Evolutionary conservation across 257 asterid species (phyloP).

Genomic region (Jacaranda copaia): DNA sequence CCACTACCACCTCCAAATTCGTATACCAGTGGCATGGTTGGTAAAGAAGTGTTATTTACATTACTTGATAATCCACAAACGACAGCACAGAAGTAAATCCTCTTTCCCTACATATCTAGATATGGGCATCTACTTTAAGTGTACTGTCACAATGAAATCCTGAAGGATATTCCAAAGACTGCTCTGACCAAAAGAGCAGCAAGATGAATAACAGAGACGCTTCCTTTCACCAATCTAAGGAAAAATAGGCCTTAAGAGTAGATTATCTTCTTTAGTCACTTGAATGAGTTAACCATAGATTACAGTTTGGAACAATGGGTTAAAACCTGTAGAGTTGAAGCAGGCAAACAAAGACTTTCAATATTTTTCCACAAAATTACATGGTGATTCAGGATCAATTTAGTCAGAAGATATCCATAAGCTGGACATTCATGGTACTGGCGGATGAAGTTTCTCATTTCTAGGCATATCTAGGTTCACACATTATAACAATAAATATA

Average conservation of each 20-base stretch:
- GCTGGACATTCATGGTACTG: no score
- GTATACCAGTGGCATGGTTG: background rate
- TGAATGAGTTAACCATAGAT: background rate
- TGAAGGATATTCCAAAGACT: background rate
- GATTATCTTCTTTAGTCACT: background rate
- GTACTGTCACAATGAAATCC: background rate
- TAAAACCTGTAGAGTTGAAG: background rate
- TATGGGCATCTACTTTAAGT: background rate
- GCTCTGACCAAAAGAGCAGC: background rate
- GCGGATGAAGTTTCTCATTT: background rate
- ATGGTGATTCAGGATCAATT: background rate
- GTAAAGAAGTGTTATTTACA: background rate
- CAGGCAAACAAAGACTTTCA: background rate
- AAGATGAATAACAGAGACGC: constrained; percentile 4
- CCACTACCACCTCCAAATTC: background rate
- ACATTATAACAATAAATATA: background rate
- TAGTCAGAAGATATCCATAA: background rate
- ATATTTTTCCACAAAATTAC: background rate
- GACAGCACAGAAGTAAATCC: background rate
- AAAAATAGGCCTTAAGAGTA: constrained; percentile 1
- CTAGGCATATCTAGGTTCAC: background rate
- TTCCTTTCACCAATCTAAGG: constrained; percentile 1
- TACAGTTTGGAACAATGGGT: background rate
- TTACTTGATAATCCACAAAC: constrained; percentile 6
- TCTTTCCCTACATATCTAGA: background rate